Evolutionary conservation across 2,329 filamentous ascomycete species (phyloP).

Genomic region (Cryoendolithus antarcticus): DNA sequence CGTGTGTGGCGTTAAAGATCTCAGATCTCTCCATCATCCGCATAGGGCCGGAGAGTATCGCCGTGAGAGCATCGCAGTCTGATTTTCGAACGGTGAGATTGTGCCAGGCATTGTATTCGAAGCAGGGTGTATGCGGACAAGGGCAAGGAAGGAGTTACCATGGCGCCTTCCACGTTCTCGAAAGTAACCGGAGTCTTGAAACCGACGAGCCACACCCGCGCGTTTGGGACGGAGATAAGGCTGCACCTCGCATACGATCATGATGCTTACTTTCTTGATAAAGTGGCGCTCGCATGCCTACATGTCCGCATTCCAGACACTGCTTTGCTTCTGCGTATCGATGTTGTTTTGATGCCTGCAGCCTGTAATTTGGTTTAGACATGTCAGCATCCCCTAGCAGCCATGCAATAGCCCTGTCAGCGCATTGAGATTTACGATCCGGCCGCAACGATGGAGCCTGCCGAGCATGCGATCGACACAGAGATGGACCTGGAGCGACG

Average conservation of each 20-base stretch:
- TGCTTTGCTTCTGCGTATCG: too few species aligned
- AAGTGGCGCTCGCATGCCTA: slow-evolving; percentile 1
- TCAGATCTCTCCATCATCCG: too few species aligned
- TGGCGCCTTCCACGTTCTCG: not conserved
- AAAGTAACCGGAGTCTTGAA: not conserved
- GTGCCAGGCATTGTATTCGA: too few species aligned
- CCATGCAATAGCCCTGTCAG: not conserved
- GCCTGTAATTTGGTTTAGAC: too few species aligned
- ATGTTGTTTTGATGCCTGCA: too few species aligned
- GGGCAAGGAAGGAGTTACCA: too few species aligned
- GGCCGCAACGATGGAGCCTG: slow-evolving; percentile 16
- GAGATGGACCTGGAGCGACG: slow-evolving; percentile 20
- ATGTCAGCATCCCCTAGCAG: not conserved
- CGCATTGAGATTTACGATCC: not conserved
- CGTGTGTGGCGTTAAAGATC: too few species aligned
- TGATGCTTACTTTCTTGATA: slow-evolving; percentile 5
- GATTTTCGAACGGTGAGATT: too few species aligned
- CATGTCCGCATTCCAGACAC: not conserved
- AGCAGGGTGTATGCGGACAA: too few species aligned
- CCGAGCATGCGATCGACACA: slow-evolving; percentile 21
- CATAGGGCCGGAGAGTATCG: too few species aligned
- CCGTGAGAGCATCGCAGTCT: too few species aligned
- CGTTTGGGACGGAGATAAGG: not conserved
- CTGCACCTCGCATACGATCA: not conserved
- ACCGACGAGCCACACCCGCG: slow-evolving; percentile 1